phyloP scores from a whole-genome alignment of 768 basidiomycete genomes.

The Plicaturopsis crispa region DNA sequence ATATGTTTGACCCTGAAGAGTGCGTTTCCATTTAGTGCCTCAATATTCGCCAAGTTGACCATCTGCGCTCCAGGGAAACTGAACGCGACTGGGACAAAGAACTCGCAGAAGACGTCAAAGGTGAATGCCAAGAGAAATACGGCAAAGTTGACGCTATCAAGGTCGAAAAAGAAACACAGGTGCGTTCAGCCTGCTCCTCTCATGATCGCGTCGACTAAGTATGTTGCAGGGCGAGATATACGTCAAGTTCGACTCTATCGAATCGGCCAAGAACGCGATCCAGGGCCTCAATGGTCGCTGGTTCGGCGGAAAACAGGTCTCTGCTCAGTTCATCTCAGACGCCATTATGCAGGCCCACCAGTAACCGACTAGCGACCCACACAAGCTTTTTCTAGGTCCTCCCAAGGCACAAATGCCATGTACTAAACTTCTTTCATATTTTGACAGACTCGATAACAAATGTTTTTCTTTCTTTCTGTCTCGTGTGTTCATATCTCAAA shows the following conservation, averaged over 20 bases:
- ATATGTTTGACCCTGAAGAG: conserved; percentile 99
- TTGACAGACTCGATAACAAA: too few species aligned
- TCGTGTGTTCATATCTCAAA: too few species aligned
- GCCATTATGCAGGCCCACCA: conserved; percentile 91
- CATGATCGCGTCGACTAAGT: conserved; percentile 2
- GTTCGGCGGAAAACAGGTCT: conserved; percentile 90
- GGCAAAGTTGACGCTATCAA: conserved; percentile 84
- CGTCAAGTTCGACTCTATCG: conserved; percentile 79
- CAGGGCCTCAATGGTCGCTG: conserved; percentile 92
- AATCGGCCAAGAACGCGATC: conserved; percentile 75
- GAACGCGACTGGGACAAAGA: conserved; percentile 96
- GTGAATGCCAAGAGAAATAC: conserved; percentile 88
- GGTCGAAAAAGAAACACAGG: conserved; percentile 90
- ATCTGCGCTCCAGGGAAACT: conserved; percentile 59
- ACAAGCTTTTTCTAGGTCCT: too few species aligned
- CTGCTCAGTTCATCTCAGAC: conserved; percentile 85
- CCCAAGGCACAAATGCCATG: too few species aligned
- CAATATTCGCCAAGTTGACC: background rate
- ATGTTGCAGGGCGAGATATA: conserved; percentile 86
- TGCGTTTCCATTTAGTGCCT: conserved; percentile 28
- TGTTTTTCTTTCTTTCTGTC: too few species aligned
- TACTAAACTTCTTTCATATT: too few species aligned
- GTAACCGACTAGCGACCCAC: too few species aligned
- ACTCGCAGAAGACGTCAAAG: conserved; percentile 92
- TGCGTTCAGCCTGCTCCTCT: conserved; percentile 24